These are phyloP conservation scores for Teratosphaeria destructans DNA, from an alignment of 2,329 filamentous ascomycete genomes.

Conservation along the genomic window DNA sequence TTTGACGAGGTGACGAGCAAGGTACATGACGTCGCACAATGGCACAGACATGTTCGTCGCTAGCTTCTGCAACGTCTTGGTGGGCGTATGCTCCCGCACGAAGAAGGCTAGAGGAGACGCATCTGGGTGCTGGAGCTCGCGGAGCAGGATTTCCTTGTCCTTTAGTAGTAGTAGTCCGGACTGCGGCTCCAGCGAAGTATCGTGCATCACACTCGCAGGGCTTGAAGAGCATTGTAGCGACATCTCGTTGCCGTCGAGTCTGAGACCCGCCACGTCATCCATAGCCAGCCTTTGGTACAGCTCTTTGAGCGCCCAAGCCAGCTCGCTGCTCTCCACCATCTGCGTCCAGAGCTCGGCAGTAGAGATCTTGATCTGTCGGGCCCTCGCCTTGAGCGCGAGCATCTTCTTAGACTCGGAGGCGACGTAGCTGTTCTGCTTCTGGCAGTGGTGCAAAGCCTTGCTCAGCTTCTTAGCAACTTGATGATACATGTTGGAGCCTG, in stretches of 20 bases:
- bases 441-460: slow-evolving; percentile 85
- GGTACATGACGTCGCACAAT: slow-evolving; percentile 70
- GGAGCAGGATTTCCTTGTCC: slow-evolving; percentile 70
- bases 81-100: slow-evolving; percentile 48
- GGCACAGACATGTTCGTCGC: slow-evolving; percentile 62
- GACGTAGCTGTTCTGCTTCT: slow-evolving; percentile 81
- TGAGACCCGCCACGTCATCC: slow-evolving; percentile 12
- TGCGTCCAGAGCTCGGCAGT: slow-evolving; percentile 26
- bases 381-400: slow-evolving; percentile 69
- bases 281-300: slow-evolving; percentile 13
- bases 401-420: slow-evolving; percentile 85
- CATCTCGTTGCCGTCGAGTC: slow-evolving; percentile 61
- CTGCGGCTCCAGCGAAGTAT: slow-evolving; percentile 45
- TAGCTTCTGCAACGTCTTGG: slow-evolving; percentile 60
- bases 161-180: slow-evolving; percentile 78
- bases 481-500: slow-evolving; percentile 65
- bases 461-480: slow-evolving; percentile 88
- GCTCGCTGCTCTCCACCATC: slow-evolving; percentile 19
- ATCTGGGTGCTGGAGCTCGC: slow-evolving; percentile 55
- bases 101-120: slow-evolving; percentile 69
- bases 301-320: slow-evolving; percentile 23
- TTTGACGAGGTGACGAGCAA: slow-evolving; percentile 88
- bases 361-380: slow-evolving; percentile 45
- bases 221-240: slow-evolving; percentile 41
- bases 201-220: background rate